Base-by-base conservation (phyloP, 768 basidiomycete species). In the Auricularia auricula-judae region DNA sequence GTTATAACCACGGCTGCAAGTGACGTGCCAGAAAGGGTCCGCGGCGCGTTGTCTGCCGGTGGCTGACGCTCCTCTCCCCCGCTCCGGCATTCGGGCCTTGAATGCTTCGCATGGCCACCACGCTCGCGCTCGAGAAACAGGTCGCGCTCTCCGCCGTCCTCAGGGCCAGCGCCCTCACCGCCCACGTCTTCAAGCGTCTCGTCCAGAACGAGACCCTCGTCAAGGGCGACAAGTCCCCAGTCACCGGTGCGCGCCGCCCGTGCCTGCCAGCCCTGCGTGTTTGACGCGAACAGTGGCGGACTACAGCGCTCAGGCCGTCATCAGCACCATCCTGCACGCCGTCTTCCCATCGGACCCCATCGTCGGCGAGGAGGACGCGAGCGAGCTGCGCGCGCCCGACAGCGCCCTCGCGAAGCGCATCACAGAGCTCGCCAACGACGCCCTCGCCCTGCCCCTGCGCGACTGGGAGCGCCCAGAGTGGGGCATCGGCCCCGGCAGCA, bases 311-410 rank as follows among this genome's bases (percentile, higher is more conserved):
- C 97, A 99, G 72, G 92, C 95, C 0, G 84, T 98, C 51, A 86
- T 99, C 70, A 89, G 88, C 66, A 80, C 87, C 7, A 88, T 98
- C 71, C 82, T 99, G 42, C 72, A 75, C 16, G 77, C 78, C 12
- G 85, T 87, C 0, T 98, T 97, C 75, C 96, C 95, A 0, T 69
- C 80, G 0, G 94, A 98, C 75, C 83, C 83, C 8, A 91, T 98
- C 71, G 87, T 98, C 44, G 97, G 95, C 36, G 97, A 99, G 74
- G 96, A 99, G 75, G 93, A 97, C 73, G 87, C 96, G 0, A 78
- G 84, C 0, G 91, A 93, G 63, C 75, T 98, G 21, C 83, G 89
- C 5, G 0, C 66, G 65, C 47, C 82, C 80, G 53, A 76, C 76
- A 7, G 77, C 77, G 2, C 69, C 66, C 8, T 70, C 68, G 0